Conservation (phyloP, 768 basidiomycete genomes). For the Agrocybe pediades region DNA sequence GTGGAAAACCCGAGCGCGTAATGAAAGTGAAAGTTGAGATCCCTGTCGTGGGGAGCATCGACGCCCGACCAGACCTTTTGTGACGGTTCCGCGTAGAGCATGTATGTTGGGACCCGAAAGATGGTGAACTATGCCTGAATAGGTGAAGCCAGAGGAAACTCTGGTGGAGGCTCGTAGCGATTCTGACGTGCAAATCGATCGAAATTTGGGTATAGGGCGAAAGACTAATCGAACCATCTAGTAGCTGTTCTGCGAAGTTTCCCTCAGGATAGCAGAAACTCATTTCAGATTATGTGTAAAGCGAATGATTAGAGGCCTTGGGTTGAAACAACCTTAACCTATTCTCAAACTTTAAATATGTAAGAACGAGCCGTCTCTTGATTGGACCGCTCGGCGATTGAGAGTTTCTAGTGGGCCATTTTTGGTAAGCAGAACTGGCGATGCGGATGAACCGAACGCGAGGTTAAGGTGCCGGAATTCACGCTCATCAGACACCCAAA, state of each 20-base stretch:
- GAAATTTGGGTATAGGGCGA: slow-evolving; percentile 95
- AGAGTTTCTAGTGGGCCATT: slow-evolving; percentile 83
- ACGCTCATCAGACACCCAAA: slow-evolving; percentile 85
- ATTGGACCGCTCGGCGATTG: slow-evolving; percentile 81
- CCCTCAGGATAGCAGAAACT: slow-evolving; percentile 64
- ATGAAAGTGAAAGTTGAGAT: slow-evolving; percentile 74
- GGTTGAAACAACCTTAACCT: slow-evolving; percentile 88
- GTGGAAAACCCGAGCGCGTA: slow-evolving; percentile 69
- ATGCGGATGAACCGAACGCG: slow-evolving; percentile 71
- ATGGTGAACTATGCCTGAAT: slow-evolving; percentile 89
- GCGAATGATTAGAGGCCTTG: slow-evolving; percentile 93
- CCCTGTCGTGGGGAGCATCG: slow-evolving; percentile 67
- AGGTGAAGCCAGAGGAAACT: slow-evolving; percentile 95
- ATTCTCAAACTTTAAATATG: slow-evolving; percentile 84
- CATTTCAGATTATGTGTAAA: slow-evolving; percentile 68
- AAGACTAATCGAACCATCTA: slow-evolving; percentile 96
- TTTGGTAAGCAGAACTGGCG: slow-evolving; percentile 73
- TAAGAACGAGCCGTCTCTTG: slow-evolving; percentile 84
- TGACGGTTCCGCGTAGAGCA: slow-evolving; percentile 79
- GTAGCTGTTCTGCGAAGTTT: slow-evolving; percentile 93
- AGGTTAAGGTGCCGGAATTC: slow-evolving; percentile 79
- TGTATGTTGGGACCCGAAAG: slow-evolving; percentile 88
- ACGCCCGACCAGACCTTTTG: slow-evolving; percentile 75
- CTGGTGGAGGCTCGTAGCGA: slow-evolving; percentile 94
- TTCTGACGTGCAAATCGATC: slow-evolving; percentile 97